Conservation (phyloP, 129 eudicot genomes). For the Artemisia tridentata region DNA sequence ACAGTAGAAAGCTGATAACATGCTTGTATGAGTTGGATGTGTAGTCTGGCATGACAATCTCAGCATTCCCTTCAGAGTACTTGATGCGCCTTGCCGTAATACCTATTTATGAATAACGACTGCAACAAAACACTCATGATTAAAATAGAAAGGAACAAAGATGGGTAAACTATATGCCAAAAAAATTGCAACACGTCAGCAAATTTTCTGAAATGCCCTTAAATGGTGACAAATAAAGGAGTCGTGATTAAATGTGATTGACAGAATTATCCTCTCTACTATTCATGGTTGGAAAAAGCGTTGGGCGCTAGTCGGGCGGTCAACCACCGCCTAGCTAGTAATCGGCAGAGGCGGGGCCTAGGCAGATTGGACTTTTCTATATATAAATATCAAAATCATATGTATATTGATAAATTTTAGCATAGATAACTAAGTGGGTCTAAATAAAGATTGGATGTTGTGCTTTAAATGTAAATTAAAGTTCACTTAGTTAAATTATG, state of each 20-base stretch:
- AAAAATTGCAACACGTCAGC: not conserved
- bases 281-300: too few species aligned
- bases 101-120: constrained; percentile 80
- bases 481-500: too few species aligned
- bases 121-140: constrained; percentile 32
- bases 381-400: too few species aligned
- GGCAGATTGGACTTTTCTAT: too few species aligned
- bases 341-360: too few species aligned
- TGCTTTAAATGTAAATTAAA: too few species aligned
- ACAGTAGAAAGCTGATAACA: not conserved
- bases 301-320: too few species aligned
- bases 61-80: constrained; percentile 40
- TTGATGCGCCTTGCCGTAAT: constrained; percentile 80
- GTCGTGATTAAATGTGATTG: not conserved
- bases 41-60: not conserved
- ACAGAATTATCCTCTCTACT: not conserved
- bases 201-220: not conserved
- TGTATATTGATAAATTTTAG: too few species aligned
- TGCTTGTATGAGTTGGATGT: constrained; percentile 1
- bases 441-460: too few species aligned
- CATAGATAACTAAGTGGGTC: too few species aligned
- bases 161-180: not conserved
- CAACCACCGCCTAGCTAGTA: too few species aligned
- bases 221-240: not conserved
- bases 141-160: not conserved